phyloP scores from a whole-genome alignment of 305 asterid genomes.

The Fraxinus sp. region DNA sequence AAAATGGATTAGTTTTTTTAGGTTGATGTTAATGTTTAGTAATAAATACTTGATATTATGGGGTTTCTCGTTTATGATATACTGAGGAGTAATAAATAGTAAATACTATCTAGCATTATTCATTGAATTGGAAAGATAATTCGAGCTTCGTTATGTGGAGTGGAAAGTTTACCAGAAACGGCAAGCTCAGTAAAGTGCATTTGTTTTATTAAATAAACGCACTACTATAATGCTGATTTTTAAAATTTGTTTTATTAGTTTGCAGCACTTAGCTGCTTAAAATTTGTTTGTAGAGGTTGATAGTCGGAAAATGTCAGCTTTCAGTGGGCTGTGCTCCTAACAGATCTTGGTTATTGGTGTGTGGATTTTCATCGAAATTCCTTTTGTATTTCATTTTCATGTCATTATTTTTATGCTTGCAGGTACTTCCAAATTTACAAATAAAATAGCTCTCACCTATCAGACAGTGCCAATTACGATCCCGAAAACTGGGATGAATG shows the following conservation, averaged over 20 bases:
- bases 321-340: neutral
- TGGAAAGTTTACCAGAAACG: neutral
- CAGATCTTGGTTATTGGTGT: neutral
- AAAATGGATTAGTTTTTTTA: neutral
- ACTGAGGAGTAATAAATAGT: neutral
- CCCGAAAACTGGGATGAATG: slow-evolving; percentile 64
- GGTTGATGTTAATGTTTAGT: neutral
- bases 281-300: neutral
- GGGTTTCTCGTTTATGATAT: neutral
- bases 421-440: slow-evolving; percentile 48
- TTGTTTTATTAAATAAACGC: neutral
- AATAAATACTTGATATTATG: neutral
- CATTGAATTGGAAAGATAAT: neutral
- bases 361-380: slow-evolving; percentile 2
- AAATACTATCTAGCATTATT: neutral
- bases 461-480: slow-evolving; percentile 49
- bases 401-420: slow-evolving; percentile 23
- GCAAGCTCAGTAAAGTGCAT: neutral
- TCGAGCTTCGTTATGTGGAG: neutral
- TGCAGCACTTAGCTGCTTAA: neutral
- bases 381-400: slow-evolving; percentile 18
- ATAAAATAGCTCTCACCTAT: slow-evolving; percentile 64
- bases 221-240: neutral
- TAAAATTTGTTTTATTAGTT: no score
- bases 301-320: neutral